A percentile compares a stretch with the other conserved stretches of the same genome.
Evolutionary conservation across 2,329 filamentous ascomycete genomes (phyloP).

Genomic region (Pleurostoma richardsiae): DNA sequence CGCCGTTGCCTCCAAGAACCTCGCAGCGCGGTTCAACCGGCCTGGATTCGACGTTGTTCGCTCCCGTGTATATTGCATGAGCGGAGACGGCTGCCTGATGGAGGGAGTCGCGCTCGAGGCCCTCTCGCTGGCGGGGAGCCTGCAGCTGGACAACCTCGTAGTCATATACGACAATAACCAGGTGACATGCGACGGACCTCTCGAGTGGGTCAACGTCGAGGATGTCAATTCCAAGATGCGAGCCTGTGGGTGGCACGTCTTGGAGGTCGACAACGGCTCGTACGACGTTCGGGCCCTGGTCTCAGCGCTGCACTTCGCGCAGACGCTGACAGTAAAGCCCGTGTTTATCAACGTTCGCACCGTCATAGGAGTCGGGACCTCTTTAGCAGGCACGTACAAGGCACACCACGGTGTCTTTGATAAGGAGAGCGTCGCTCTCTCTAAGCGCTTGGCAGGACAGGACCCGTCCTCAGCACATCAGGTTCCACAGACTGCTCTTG

Average conservation of each 20-base stretch:
- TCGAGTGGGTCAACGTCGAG: constrained; percentile 49
- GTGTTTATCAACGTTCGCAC: constrained; percentile 55
- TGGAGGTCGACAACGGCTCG: constrained; percentile 47
- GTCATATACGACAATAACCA: constrained; percentile 59
- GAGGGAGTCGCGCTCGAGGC: constrained; percentile 55
- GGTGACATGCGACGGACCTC: constrained; percentile 52
- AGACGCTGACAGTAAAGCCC: constrained; percentile 39
- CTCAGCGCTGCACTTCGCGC: constrained; percentile 37
- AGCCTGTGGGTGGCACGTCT: constrained; percentile 50
- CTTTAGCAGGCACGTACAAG: constrained; percentile 41
- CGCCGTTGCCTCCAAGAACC: constrained; percentile 51
- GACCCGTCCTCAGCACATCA: constrained; percentile 36
- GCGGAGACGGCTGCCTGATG: constrained; percentile 53
- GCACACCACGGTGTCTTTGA: constrained; percentile 56
- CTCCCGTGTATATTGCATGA: constrained; percentile 51
- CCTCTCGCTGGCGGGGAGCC: constrained; percentile 50
- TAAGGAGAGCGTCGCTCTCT: constrained; percentile 42
- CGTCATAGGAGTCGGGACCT: constrained; percentile 48
- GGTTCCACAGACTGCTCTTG: constrained; percentile 33
- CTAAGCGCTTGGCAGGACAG: constrained; percentile 43
- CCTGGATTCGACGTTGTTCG: constrained; percentile 41
- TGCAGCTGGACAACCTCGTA: constrained; percentile 49
- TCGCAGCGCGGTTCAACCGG: constrained; percentile 48
- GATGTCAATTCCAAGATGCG: constrained; percentile 54
- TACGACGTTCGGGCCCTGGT: constrained; percentile 43